Base-by-base conservation (phyloP, 2,329 filamentous ascomycete species). In the Phyllosticta citriasiana region DNA sequence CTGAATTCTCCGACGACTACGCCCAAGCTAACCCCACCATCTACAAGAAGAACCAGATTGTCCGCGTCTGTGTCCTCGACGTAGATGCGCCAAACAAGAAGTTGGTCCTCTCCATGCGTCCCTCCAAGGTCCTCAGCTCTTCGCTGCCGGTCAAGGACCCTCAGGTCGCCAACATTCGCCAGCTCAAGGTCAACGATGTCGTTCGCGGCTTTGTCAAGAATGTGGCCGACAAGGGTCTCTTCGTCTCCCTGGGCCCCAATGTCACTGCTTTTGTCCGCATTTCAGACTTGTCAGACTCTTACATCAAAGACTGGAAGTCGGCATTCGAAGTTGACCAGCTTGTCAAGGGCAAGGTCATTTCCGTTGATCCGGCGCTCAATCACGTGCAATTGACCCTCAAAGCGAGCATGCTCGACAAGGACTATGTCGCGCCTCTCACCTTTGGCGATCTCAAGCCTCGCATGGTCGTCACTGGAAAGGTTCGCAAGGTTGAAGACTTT, bases 221-320 rank as follows among this genome's bases (percentile, higher is more conserved):
- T 66, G 85, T 97, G 52, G 83, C 89, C 0, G 91, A 96, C 66
- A 93, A 91, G 72, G 94, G 94, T 59, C 75, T 99, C 1, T 96
- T 97, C 68, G 84, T 99, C 55, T 82, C 87, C 26, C 80, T 99
- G 2, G 91, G 92, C 53, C 88, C 89, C 19, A 85, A 88, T 64
- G 81, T 96, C 19, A 89, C 88, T 57, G 92, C 87, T 0, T 88
- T 92, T 68, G 88, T 96, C 55, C 88, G 89, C 66, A 87, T 97
- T 59, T 84, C 88, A 9, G 92, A 97, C 72, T 81, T 99, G 14
- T 96, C 92, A 0, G 94, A 99, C 72, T 83, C 84, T 7, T 99
- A 87, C 72, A 77, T 99, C 68, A 97, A 97, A 74, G 90, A 97
- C 64, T 99, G 94, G 94, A 95, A 96, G 77, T 84, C 89, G 40